Evolutionary conservation across 169 alveolate species (phyloP).

Genomic region (Haemoproteus tartakovskyi): DNA sequence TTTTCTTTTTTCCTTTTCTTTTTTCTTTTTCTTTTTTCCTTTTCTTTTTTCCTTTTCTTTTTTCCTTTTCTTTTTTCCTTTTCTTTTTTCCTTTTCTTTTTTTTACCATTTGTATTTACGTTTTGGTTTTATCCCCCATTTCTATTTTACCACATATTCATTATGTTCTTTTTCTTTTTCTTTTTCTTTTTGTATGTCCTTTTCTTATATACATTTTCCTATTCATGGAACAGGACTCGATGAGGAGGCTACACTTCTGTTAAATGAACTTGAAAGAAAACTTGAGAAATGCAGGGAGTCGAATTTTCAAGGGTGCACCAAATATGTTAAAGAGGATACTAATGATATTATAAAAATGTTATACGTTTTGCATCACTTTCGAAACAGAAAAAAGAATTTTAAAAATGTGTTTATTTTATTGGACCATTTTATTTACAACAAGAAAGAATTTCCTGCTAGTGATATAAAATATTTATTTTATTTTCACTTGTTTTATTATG

Average conservation of each 20-base stretch:
- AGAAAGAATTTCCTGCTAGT: constrained; percentile 12
- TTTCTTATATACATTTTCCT: too few species aligned
- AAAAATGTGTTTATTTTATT: constrained; percentile 11
- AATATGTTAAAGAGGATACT: constrained; percentile 25
- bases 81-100: not conserved
- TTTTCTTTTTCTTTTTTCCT: too few species aligned
- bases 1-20: too few species aligned
- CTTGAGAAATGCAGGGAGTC: constrained; percentile 12
- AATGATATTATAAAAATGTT: constrained; percentile 53
- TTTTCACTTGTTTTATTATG: constrained; percentile 46
- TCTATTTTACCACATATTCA: too few species aligned
- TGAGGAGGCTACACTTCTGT: constrained; percentile 2
- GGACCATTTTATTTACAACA: constrained; percentile 24
- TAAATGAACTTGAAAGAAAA: constrained; percentile 5
- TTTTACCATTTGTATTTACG: too few species aligned
- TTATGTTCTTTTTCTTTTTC: too few species aligned
- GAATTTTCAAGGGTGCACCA: constrained; percentile 9
- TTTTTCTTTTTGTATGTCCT: not conserved
- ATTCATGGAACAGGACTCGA: constrained; percentile 43
- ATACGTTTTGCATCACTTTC: constrained; percentile 16
- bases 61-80: not conserved
- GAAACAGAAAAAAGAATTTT: constrained; percentile 2
- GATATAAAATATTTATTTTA: constrained; percentile 38
- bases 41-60: not conserved
- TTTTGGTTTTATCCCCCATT: too few species aligned